A percentile compares a stretch with the other conserved stretches of the same genome.
These are phyloP conservation scores for Exophiala aquamarina DNA, from an alignment of 2,329 filamentous ascomycete genomes.

Conservation along the genomic window DNA sequence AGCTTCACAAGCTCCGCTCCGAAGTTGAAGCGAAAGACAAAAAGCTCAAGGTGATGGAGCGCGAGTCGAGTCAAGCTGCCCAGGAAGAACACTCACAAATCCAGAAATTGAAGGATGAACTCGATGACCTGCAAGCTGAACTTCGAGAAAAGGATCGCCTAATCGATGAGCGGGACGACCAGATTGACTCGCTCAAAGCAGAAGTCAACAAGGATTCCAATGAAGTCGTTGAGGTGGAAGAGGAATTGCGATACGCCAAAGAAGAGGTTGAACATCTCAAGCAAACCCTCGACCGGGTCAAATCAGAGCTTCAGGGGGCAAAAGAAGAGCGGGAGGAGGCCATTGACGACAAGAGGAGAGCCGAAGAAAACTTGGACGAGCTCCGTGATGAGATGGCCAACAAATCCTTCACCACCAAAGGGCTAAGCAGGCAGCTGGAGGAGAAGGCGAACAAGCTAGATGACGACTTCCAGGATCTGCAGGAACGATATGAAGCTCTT, in stretches of 20 bases:
- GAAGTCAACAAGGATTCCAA: constrained; percentile 43
- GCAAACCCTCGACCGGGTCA: constrained; percentile 40
- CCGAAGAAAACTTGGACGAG: constrained; percentile 57
- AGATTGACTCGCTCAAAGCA: constrained; percentile 65
- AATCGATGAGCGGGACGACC: constrained; percentile 73
- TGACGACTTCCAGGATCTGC: constrained; percentile 59
- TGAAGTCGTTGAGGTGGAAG: constrained; percentile 48
- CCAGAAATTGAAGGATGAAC: constrained; percentile 69
- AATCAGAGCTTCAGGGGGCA: constrained; percentile 38
- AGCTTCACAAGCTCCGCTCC: constrained; percentile 53
- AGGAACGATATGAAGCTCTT: constrained; percentile 46
- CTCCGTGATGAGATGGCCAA: constrained; percentile 76
- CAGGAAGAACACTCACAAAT: constrained; percentile 57
- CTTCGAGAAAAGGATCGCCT: constrained; percentile 72
- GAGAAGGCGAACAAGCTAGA: constrained; percentile 68
- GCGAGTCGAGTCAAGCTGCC: constrained; percentile 58
- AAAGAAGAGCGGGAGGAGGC: constrained; percentile 50
- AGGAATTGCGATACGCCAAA: constrained; percentile 48
- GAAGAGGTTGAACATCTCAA: constrained; percentile 45
- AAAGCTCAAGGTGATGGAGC: constrained; percentile 57
- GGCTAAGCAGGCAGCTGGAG: constrained; percentile 71
- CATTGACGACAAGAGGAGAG: constrained; percentile 51
- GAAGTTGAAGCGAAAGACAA: constrained; percentile 51
- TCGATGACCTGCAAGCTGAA: constrained; percentile 74
- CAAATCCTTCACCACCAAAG: constrained; percentile 74